Conservation (phyloP, 768 basidiomycete species). For the Suillus weaverae region DNA sequence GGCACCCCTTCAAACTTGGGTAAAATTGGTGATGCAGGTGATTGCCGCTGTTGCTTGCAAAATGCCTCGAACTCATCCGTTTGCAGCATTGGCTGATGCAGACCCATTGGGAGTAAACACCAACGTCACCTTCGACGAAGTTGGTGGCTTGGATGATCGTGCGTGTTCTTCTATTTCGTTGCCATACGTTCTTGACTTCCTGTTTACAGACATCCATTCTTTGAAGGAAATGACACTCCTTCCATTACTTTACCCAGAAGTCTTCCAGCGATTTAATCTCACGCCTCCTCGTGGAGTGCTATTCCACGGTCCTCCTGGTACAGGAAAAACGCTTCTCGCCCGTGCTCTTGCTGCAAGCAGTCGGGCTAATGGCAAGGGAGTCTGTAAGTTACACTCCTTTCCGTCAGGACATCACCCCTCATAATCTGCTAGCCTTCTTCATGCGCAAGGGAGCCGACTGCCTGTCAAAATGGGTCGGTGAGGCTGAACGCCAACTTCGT, state of each 20-base stretch:
- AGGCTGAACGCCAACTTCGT: slow-evolving; percentile 94
- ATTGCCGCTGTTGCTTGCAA: slow-evolving; percentile 18
- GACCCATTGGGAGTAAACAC: slow-evolving; percentile 94
- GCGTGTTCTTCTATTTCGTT: slow-evolving; percentile 23
- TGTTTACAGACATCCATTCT: slow-evolving; percentile 79
- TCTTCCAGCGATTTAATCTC: slow-evolving; percentile 91
- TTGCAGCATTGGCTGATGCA: slow-evolving; percentile 82
- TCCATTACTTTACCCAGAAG: slow-evolving; percentile 92
- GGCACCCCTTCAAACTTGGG: slow-evolving; percentile 86
- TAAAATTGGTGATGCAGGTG: slow-evolving; percentile 77
- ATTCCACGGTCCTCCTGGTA: slow-evolving; percentile 99
- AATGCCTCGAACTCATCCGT: slow-evolving; percentile 11
- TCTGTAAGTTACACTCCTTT: slow-evolving; percentile 59
- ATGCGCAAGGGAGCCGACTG: slow-evolving; percentile 99
- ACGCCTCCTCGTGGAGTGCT: slow-evolving; percentile 96
- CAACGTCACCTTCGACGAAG: slow-evolving; percentile 94
- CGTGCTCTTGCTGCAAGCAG: slow-evolving; percentile 93
- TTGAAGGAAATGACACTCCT: slow-evolving; percentile 98
- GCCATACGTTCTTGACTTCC: background rate
- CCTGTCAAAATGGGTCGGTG: slow-evolving; percentile 98
- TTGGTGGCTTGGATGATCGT: slow-evolving; percentile 96
- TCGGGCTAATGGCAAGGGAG: slow-evolving; percentile 80
- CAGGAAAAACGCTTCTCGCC: slow-evolving; percentile 93
- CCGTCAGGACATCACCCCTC: slow-evolving; percentile 2
- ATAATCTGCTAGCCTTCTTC: slow-evolving; percentile 75